phyloP scores from a whole-genome alignment of 1,284 basidiomycete genomes.

The Puccinia brachypodii region DNA sequence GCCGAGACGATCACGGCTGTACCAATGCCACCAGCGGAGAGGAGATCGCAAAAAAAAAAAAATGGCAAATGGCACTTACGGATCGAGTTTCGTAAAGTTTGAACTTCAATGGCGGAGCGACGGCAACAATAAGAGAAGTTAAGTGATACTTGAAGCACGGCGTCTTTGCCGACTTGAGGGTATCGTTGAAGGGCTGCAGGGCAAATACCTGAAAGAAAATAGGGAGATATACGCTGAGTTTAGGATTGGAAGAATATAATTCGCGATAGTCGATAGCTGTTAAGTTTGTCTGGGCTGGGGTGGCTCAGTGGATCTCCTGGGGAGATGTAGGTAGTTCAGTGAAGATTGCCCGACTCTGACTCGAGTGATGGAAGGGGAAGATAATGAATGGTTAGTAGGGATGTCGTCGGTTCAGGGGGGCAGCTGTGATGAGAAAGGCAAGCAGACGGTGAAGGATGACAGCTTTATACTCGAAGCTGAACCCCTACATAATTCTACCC shows the following conservation, averaged over 20 bases:
- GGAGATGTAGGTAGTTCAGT: not conserved
- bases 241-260: not conserved
- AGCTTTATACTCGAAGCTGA: not conserved
- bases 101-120: no score
- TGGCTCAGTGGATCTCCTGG: constrained; percentile 9
- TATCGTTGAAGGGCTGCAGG: not conserved
- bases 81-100: not conserved
- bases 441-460: not conserved
- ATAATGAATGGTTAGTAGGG: not conserved
- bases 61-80: not conserved
- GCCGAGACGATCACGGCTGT: not conserved
- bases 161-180: not conserved
- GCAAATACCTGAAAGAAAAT: not conserved
- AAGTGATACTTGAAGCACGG: no score
- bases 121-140: no score
- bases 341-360: not conserved
- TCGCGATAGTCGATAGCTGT: constrained; percentile 1
- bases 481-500: not conserved
- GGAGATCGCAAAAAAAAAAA: not conserved
- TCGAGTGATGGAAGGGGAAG: not conserved
- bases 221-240: not conserved
- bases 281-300: constrained; percentile 3
- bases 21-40: not conserved
- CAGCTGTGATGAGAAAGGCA: constrained; percentile 14
- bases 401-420: not conserved